Evolutionary conservation across 345 rosid species (phyloP).

Genomic region (Tarenaya hassleriana): DNA sequence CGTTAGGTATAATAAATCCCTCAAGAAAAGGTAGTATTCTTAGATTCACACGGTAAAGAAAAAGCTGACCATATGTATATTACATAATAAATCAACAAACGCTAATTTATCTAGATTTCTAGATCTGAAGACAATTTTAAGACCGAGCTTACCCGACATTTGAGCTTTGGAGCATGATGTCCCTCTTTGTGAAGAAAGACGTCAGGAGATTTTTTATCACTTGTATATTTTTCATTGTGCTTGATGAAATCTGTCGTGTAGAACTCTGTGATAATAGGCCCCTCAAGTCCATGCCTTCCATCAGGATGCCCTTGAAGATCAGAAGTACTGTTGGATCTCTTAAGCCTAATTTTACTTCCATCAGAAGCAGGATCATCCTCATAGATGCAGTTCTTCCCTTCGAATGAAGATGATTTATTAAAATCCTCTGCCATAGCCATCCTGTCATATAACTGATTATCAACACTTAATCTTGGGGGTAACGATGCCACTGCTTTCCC

Average conservation of each 20-base stretch:
- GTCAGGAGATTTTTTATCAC: slow-evolving; percentile 33
- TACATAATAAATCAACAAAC: slow-evolving; percentile 12
- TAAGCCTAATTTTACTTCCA: slow-evolving; percentile 55
- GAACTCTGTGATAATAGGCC: slow-evolving; percentile 66
- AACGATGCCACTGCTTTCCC: slow-evolving; percentile 32
- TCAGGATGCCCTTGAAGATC: slow-evolving; percentile 49
- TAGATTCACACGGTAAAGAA: slow-evolving; percentile 9
- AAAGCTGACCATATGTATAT: slow-evolving; percentile 19
- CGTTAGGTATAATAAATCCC: slow-evolving; percentile 8
- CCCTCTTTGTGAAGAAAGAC: slow-evolving; percentile 43
- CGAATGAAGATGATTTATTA: slow-evolving; percentile 28
- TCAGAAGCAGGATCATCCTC: slow-evolving; percentile 29
- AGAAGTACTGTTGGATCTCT: slow-evolving; percentile 84
- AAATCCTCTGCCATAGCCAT: slow-evolving; percentile 23
- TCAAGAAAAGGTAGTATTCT: slow-evolving; percentile 9
- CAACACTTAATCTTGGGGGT: slow-evolving; percentile 35
- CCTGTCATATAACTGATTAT: slow-evolving; percentile 31
- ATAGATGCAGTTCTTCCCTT: slow-evolving; percentile 26
- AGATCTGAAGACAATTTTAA: slow-evolving; percentile 17
- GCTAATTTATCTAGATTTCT: slow-evolving; percentile 9
- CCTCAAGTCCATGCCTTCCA: slow-evolving; percentile 40
- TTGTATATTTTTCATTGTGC: slow-evolving; percentile 29
- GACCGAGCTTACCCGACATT: slow-evolving; percentile 64
- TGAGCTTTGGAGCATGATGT: slow-evolving; percentile 48
- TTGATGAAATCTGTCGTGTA: slow-evolving; percentile 49